phyloP scores from a whole-genome alignment of 441 rosid genomes.

The Erodium chrysanthum region DNA sequence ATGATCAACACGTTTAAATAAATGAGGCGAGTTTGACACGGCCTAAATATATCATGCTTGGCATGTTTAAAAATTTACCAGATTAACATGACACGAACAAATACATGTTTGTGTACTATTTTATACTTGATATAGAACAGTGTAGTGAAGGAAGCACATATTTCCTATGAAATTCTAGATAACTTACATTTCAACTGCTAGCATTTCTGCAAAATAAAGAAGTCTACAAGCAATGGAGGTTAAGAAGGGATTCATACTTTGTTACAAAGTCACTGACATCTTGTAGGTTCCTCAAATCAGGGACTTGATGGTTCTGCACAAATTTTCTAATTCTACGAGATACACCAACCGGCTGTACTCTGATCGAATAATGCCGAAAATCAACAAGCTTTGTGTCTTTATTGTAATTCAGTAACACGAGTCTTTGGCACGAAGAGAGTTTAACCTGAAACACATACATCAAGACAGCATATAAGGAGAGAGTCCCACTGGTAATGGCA shows the following conservation, averaged over 20 bases:
- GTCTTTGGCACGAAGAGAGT: constrained; percentile 83
- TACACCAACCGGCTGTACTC: constrained; percentile 84
- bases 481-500: constrained; percentile 13
- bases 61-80: too few species aligned
- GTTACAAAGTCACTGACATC: constrained; percentile 84
- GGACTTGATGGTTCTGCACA: constrained; percentile 81
- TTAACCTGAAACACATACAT: constrained; percentile 53
- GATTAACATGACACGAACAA: too few species aligned
- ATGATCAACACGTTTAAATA: too few species aligned
- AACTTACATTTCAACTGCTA: background rate
- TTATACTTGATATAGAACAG: background rate
- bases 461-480: constrained; percentile 14
- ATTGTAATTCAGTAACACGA: constrained; percentile 75
- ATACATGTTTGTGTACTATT: too few species aligned
- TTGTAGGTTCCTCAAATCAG: constrained; percentile 83
- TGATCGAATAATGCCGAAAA: constrained; percentile 83
- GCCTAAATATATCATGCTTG: too few species aligned
- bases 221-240: background rate
- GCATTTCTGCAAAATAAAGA: background rate
- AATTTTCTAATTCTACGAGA: constrained; percentile 81
- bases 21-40: too few species aligned
- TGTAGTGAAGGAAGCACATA: too few species aligned
- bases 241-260: constrained; percentile 38
- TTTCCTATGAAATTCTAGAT: background rate
- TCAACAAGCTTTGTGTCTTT: constrained; percentile 74